Percentiles rank a stretch among this genome's conserved stretches.
These are phyloP conservation scores for Chlamydomonas asymmetrica DNA, from an alignment of 139 green algal genomes.

Conservation along the genomic window DNA sequence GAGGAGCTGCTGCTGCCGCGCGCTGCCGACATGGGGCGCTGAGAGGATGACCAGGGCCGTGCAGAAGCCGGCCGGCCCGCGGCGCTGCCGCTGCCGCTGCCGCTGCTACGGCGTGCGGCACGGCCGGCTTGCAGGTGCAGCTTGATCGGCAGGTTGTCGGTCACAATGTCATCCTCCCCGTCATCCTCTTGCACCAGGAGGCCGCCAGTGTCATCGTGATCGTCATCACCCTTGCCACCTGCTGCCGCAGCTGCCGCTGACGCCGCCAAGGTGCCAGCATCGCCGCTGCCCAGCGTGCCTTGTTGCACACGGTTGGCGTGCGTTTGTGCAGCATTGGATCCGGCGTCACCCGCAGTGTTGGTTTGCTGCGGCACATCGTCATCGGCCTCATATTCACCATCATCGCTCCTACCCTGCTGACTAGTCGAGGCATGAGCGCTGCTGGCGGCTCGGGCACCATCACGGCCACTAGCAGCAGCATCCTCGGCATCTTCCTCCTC, in stretches of 20 bases:
- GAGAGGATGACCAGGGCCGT: not conserved
- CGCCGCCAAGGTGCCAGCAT: not conserved
- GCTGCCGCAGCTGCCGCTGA: not conserved
- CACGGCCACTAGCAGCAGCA: too few species aligned
- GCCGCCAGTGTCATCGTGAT: not conserved
- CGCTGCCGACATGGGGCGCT: not conserved
- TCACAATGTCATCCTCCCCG: not conserved
- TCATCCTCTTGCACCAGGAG: not conserved
- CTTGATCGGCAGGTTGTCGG: slow-evolving; percentile 14
- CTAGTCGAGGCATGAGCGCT: too few species aligned
- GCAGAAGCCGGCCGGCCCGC: not conserved
- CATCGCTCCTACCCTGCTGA: too few species aligned
- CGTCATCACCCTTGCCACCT: not conserved
- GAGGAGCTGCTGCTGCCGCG: not conserved
- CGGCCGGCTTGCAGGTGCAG: not conserved
- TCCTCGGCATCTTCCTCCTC: too few species aligned
- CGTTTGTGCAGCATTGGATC: too few species aligned
- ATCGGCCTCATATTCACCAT: too few species aligned
- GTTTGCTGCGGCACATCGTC: too few species aligned
- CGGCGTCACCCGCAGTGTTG: too few species aligned
- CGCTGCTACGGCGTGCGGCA: not conserved
- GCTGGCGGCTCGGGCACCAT: too few species aligned
- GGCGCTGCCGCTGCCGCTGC: not conserved
- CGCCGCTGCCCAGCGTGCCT: not conserved
- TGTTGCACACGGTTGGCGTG: too few species aligned